phyloP scores from a whole-genome alignment of 345 rosid genomes.

The Heritiera littoralis region DNA sequence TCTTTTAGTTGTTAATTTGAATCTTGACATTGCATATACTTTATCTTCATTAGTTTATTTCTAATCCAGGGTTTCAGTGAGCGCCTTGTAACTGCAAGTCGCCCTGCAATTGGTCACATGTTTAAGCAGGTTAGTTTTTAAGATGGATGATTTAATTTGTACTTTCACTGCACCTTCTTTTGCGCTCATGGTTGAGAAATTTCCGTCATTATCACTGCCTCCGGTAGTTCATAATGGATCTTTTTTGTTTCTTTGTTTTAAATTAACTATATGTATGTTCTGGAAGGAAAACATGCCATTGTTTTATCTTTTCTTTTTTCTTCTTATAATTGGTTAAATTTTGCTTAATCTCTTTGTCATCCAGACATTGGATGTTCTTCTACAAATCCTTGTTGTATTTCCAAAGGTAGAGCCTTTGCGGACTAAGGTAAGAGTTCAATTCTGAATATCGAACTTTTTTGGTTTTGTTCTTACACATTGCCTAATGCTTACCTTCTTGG shows the following conservation, averaged over 20 bases:
- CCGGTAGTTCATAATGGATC: background rate
- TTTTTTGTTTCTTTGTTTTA: background rate
- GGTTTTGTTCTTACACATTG: conserved; percentile 18
- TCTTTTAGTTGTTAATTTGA: conserved; percentile 3
- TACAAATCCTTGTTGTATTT: conserved; percentile 72
- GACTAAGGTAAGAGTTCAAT: conserved; percentile 62
- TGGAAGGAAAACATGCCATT: background rate
- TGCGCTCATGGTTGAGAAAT: background rate
- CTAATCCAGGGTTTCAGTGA: conserved; percentile 83
- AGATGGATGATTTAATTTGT: conserved; percentile 11
- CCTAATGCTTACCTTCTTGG: conserved; percentile 26
- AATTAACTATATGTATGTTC: background rate
- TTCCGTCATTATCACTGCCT: background rate
- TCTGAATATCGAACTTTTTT: conserved; percentile 15
- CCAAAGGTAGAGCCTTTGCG: conserved; percentile 80
- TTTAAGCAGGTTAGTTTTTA: conserved; percentile 78
- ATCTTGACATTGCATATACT: background rate
- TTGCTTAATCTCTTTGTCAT: conserved; percentile 25
- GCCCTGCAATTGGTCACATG: conserved; percentile 88
- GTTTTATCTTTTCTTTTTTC: background rate
- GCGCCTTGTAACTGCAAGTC: conserved; percentile 83
- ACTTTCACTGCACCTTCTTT: background rate
- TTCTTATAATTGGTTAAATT: conserved; percentile 3
- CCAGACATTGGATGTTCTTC: conserved; percentile 91
- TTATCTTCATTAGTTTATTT: conserved; percentile 18